phyloP scores from a whole-genome alignment of 495 filamentous ascomycete species.

The Hypoxylon lenormandii region DNA sequence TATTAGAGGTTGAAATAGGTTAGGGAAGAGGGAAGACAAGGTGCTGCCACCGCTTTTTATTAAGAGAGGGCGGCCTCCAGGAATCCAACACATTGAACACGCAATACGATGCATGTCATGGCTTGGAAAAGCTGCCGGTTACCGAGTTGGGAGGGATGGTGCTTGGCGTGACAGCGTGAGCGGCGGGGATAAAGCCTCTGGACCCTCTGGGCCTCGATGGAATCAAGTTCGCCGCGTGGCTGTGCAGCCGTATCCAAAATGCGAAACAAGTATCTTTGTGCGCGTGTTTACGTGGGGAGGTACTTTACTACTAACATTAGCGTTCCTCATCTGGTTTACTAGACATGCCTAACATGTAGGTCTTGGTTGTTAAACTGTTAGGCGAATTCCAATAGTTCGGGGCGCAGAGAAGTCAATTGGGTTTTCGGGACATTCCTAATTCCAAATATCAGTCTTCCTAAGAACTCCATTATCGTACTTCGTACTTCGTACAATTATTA shows the following conservation, averaged over 20 bases:
- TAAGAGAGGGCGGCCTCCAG: constrained; percentile 17
- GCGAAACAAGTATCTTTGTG: not conserved
- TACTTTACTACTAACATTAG: constrained; percentile 1
- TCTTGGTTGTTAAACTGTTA: no score
- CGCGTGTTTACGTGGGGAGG: no score
- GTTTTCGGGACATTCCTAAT: constrained; percentile 5
- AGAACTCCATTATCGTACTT: not conserved
- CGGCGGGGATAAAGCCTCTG: not conserved
- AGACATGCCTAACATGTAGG: no score
- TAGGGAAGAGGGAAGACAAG: constrained; percentile 21
- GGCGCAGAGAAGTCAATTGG: not conserved
- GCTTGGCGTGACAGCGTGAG: constrained; percentile 25
- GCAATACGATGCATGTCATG: constrained; percentile 45
- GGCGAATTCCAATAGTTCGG: not conserved
- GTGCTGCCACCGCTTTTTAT: constrained; percentile 28
- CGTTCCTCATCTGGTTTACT: not conserved
- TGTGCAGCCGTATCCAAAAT: constrained; percentile 27
- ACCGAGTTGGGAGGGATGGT: constrained; percentile 30
- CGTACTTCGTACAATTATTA: constrained; percentile 3
- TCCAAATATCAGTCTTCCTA: constrained; percentile 26
- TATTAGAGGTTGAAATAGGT: not conserved
- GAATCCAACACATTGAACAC: constrained; percentile 31
- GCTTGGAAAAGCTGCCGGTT: constrained; percentile 42
- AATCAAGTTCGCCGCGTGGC: constrained; percentile 34
- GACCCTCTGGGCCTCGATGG: constrained; percentile 1